A percentile compares a stretch with the other conserved stretches of the same genome.
Conservation (phyloP, 352 stramenopile species). For the Phytopythium chamaehyphon region DNA sequence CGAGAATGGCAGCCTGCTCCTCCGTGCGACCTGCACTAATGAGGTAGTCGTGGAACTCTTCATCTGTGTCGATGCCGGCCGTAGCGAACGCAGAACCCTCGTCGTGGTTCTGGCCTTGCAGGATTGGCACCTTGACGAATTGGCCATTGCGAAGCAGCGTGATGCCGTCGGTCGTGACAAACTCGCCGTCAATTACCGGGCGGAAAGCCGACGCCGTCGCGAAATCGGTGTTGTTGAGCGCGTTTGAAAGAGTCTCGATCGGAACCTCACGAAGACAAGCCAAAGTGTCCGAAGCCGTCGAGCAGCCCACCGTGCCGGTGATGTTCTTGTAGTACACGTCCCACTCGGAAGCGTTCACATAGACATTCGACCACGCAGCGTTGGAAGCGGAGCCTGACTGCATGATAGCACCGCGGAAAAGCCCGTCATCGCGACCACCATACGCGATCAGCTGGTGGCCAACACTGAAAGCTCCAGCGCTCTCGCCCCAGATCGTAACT, state of each 20-base stretch:
- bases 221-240: slow-evolving; percentile 19
- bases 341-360: slow-evolving; percentile 19
- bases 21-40: slow-evolving; percentile 13
- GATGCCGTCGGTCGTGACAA: slow-evolving; percentile 16
- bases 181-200: slow-evolving; percentile 23
- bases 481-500: slow-evolving; percentile 89
- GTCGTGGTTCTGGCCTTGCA: slow-evolving; percentile 23
- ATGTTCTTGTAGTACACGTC: slow-evolving; percentile 22
- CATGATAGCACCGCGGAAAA: slow-evolving; percentile 23
- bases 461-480: slow-evolving; percentile 48
- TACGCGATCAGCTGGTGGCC: slow-evolving; percentile 24
- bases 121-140: slow-evolving; percentile 26
- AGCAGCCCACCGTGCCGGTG: slow-evolving; percentile 17
- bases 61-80: slow-evolving; percentile 15
- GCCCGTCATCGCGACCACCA: slow-evolving; percentile 18
- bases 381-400: slow-evolving; percentile 18
- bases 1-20: slow-evolving; percentile 13
- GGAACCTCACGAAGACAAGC: slow-evolving; percentile 25
- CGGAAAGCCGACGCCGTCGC: slow-evolving; percentile 10
- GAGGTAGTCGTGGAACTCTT: slow-evolving; percentile 20
- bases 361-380: slow-evolving; percentile 13
- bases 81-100: slow-evolving; percentile 26
- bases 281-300: slow-evolving; percentile 14
- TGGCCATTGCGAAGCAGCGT: slow-evolving; percentile 17
- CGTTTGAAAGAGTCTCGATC: slow-evolving; percentile 13